Evolutionary conservation across 192 early-diverging fungal species (phyloP), one percentile per base, ranked within the genome.

Genomic region (Umbelopsis vinacea): DNA sequence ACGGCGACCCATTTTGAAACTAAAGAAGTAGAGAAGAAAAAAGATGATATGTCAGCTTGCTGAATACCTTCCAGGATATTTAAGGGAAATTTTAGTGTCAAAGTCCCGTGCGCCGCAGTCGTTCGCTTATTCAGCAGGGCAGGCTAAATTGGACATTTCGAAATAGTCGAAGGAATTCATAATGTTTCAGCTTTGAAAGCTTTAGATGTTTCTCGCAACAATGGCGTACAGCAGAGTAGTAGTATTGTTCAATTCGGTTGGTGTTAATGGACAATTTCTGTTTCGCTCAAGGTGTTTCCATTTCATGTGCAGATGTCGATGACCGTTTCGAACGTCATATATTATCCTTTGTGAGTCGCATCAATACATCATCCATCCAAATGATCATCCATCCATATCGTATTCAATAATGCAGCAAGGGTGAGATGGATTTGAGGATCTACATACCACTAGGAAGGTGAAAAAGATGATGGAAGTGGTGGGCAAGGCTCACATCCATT

Each of bases 1-100:
- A 94, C 96, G 95, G 76, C 96, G 95, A 95, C 95, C 96, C 96
- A 98, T 96, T 75, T 66, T 68, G 57, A 67, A n/a, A 60, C 24
- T 60, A 60, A 21, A 50, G 47, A 50, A 15, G 15, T n/a, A 21
- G 48, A 50, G 11, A 12, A 43, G 11, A 50, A 19, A 48, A 21
- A 50, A 17, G n/a, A 15, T 50, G 48, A 17, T 50, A 17, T 50
- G 48, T 50, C 48, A 50, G 48, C 48, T 15, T 12, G 0, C 3
- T 10, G 48, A 50, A 21, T 50, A 50, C 5, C 48, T 50, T 43
- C 40, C 40, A 43, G 9, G 7, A 21, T n/a, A 50, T 50, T 50
- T 50, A 50, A 50, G 6, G n/a, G n/a, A 50, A 21, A 50, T 15
- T n/a, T 50, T 50, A 21, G 48, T 17, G n/a, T 21, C 29, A 29